These are phyloP conservation scores for Anisodus tanguticus DNA, from an alignment of 257 asterid species.

Conservation along the genomic window DNA sequence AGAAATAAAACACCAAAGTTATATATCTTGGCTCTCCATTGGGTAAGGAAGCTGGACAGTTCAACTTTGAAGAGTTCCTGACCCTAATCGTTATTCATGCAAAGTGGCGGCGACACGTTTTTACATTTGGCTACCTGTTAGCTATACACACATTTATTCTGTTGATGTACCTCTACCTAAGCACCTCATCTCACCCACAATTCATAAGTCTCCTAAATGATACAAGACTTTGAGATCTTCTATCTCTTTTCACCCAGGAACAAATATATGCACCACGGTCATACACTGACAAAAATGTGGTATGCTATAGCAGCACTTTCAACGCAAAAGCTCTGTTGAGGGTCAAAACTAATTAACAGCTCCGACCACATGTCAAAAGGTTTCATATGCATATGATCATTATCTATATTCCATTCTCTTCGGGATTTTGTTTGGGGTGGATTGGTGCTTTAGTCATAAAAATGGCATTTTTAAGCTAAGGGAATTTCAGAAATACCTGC, in stretches of 20 bases:
- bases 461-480: background rate
- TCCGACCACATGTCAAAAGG: constrained; percentile 3
- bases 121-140: background rate
- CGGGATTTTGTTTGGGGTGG: background rate
- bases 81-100: background rate
- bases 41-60: background rate
- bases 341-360: background rate
- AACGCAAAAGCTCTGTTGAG: background rate
- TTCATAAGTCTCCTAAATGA: background rate
- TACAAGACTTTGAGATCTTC: background rate
- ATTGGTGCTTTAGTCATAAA: constrained; percentile 40
- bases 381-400: background rate
- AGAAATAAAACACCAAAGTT: background rate
- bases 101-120: background rate
- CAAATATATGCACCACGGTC: background rate
- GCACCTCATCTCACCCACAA: background rate
- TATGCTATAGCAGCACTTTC: background rate
- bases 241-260: background rate
- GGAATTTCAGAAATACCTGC: constrained; percentile 51
- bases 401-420: background rate
- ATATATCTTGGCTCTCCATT: background rate
- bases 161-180: constrained; percentile 14
- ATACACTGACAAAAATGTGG: background rate
- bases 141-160: background rate
- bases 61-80: background rate